A percentile compares a stretch with the other conserved stretches of the same genome.
phyloP scores from a whole-genome alignment of 225 moss, liverwort and hornwort species.

The Thuidium tamariscinum region DNA sequence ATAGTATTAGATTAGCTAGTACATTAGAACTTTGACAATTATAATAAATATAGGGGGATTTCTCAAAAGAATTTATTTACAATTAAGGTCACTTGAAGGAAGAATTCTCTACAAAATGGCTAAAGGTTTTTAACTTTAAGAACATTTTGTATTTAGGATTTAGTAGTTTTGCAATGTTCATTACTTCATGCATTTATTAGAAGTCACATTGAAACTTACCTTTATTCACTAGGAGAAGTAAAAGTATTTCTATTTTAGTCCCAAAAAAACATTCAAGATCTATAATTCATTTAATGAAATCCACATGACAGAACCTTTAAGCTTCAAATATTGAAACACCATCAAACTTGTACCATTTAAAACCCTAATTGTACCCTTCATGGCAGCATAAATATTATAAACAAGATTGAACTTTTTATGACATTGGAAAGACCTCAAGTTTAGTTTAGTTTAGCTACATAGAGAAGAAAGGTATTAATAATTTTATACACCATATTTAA shows the following conservation, averaged over 20 bases:
- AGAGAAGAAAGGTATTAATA: background rate
- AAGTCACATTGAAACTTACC: background rate
- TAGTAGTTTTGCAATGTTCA: background rate
- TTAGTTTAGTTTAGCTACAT: background rate
- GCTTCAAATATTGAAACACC: background rate
- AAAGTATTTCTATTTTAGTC: background rate
- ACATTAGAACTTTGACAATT: background rate
- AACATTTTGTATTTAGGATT: background rate
- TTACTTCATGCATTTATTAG: background rate
- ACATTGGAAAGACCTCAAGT: background rate
- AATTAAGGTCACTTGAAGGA: background rate
- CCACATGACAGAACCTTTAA: background rate
- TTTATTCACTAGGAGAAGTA: background rate
- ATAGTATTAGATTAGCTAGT: background rate
- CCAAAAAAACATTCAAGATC: accelerated
- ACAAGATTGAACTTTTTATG: background rate
- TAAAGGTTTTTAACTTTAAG: background rate
- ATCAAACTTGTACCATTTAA: background rate
- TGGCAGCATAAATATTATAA: background rate
- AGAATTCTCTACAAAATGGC: background rate
- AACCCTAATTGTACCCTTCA: background rate
- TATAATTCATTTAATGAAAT: background rate
- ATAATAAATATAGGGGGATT: background rate
- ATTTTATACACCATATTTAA: background rate
- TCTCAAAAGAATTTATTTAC: background rate